Evolutionary conservation across 2,329 filamentous ascomycete species (phyloP).

Genomic region (Paecilomyces sp.): DNA sequence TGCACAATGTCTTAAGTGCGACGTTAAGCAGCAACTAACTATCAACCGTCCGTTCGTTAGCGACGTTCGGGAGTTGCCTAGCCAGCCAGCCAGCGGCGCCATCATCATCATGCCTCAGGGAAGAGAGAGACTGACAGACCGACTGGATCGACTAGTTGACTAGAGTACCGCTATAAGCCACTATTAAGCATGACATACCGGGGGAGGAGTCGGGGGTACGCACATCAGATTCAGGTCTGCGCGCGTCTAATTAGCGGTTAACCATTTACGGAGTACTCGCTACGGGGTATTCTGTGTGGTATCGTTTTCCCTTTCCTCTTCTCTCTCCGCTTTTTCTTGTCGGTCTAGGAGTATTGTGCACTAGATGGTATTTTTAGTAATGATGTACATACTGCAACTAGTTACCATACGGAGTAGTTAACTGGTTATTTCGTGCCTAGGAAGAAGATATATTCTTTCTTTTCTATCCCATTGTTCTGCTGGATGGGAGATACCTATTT

Average conservation of each 20-base stretch:
- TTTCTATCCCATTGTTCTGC: no score
- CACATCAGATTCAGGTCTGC: not conserved
- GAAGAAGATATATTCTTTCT: no score
- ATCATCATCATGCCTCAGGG: not conserved
- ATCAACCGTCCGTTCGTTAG: not conserved
- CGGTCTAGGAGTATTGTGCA: no score
- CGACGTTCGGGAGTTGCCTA: not conserved
- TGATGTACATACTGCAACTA: no score
- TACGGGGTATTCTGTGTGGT: no score
- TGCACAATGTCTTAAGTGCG: no score
- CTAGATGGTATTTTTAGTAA: no score
- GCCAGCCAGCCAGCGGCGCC: not conserved
- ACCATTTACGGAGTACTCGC: not conserved
- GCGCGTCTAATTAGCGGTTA: not conserved
- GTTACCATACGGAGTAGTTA: no score
- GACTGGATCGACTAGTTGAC: no score
- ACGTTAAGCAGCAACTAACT: not conserved
- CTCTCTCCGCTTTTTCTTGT: not conserved
- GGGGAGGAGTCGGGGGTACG: not conserved
- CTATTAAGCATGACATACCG: not conserved
- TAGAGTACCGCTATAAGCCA: no score
- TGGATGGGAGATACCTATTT: not conserved
- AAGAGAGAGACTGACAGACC: no score
- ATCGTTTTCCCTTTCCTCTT: not conserved
- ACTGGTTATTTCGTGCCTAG: no score